phyloP scores from a whole-genome alignment of 1,139 yeast genomes.

The Debaryomycetaceae sp. region DNA sequence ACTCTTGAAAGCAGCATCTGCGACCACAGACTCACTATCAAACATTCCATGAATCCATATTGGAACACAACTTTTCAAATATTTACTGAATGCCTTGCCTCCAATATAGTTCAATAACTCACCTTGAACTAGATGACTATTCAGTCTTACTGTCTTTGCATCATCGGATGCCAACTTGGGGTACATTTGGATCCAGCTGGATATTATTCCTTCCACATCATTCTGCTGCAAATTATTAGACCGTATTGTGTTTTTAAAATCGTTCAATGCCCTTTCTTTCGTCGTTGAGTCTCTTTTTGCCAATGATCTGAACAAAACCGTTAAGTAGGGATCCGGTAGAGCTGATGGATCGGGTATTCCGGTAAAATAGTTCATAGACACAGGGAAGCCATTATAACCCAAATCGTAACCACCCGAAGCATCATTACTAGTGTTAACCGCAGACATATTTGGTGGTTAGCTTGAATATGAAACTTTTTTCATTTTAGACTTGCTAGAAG shows the following conservation, averaged over 20 bases:
- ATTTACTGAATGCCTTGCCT: slow-evolving; percentile 56
- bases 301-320: slow-evolving; percentile 67
- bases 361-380: slow-evolving; percentile 71
- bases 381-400: slow-evolving; percentile 58
- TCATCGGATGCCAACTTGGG: slow-evolving; percentile 75
- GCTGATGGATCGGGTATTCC: slow-evolving; percentile 69
- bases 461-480: too few relatives aligned
- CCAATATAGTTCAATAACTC: slow-evolving; percentile 49
- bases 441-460: too few relatives aligned
- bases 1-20: slow-evolving; percentile 45
- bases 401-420: slow-evolving; percentile 18
- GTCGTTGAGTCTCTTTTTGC: slow-evolving; percentile 80
- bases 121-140: slow-evolving; percentile 65
- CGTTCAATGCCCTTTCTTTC: slow-evolving; percentile 72
- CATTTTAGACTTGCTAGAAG: too few relatives aligned
- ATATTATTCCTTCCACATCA: slow-evolving; percentile 47
- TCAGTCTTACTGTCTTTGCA: slow-evolving; percentile 58
- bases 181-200: slow-evolving; percentile 78
- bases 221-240: slow-evolving; percentile 17
- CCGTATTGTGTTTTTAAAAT: slow-evolving; percentile 30
- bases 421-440: not conserved
- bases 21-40: slow-evolving; percentile 65
- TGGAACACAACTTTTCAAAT: slow-evolving; percentile 68
- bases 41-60: slow-evolving; percentile 67
- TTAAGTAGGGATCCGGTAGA: slow-evolving; percentile 57